Conservation (phyloP, 495 filamentous ascomycete species). For the Tuber borchii region DNA sequence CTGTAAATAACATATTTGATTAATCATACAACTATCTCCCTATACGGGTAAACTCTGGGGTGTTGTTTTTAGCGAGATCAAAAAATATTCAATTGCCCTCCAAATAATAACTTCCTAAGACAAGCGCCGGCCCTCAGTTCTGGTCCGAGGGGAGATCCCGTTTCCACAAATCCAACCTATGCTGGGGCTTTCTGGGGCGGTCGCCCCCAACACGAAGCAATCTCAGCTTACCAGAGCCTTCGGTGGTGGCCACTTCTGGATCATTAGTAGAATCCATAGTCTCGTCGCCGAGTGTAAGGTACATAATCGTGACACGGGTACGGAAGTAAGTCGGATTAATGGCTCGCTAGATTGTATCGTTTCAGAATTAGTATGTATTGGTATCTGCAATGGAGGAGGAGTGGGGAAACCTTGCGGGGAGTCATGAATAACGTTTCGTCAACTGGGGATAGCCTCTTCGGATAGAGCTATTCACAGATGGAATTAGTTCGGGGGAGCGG, state of each 20-base stretch:
- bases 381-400: neutral
- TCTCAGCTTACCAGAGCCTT: neutral
- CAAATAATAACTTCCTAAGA: neutral
- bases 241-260: neutral
- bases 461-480: neutral
- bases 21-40: too few species aligned
- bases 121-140: neutral
- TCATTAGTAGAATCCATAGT: neutral
- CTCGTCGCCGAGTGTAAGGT: neutral
- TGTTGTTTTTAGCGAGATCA: too few species aligned
- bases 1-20: too few species aligned
- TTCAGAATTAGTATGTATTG: neutral
- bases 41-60: too few species aligned
- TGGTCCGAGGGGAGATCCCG: neutral
- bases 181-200: neutral
- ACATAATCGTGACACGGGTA: neutral
- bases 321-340: neutral
- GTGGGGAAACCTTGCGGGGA: neutral
- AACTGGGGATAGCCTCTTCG: neutral
- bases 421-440: neutral
- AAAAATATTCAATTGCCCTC: too few species aligned
- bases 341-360: neutral
- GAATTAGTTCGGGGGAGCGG: neutral
- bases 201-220: neutral
- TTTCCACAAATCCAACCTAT: neutral